Percentiles rank a stretch among this genome's conserved stretches.
These are phyloP conservation scores for Arthrobotrys conoides DNA, from an alignment of 2,329 filamentous ascomycete genomes.

Conservation along the genomic window DNA sequence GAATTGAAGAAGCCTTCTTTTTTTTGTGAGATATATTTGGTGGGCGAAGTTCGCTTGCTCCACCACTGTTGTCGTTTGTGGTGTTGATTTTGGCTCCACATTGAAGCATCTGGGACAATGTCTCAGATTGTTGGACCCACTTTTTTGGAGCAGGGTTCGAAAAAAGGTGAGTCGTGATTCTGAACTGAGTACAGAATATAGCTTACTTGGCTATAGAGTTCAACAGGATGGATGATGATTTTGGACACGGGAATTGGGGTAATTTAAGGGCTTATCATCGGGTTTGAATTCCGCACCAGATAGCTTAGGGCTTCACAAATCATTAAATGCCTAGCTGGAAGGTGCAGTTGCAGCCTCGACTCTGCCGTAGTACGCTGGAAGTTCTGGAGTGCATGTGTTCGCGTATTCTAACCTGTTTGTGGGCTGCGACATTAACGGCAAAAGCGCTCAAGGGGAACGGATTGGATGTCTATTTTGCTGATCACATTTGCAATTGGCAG, in stretches of 20 bases:
- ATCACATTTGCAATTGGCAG: background rate
- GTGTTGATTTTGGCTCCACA: conserved; percentile 56
- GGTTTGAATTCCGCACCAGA: conserved; percentile 16
- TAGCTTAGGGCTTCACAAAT: conserved; percentile 8
- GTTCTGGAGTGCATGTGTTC: conserved; percentile 13
- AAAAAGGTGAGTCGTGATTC: conserved; percentile 42
- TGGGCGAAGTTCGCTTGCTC: conserved; percentile 37
- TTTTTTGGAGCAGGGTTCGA: conserved; percentile 28
- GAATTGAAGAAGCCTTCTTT: conserved; percentile 37
- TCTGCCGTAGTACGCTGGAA: conserved; percentile 1
- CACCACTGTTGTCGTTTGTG: conserved; percentile 37
- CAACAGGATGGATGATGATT: conserved; percentile 7
- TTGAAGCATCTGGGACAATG: conserved; percentile 60
- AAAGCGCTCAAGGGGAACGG: conserved; percentile 10
- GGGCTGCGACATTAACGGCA: background rate
- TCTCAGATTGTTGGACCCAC: conserved; percentile 58
- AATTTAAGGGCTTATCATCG: conserved; percentile 24
- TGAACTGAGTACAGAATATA: conserved; percentile 52
- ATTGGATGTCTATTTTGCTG: conserved; percentile 13
- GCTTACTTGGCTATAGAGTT: conserved; percentile 35
- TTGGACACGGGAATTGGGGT: conserved; percentile 2
- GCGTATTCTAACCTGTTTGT: background rate
- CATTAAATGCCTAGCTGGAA: background rate
- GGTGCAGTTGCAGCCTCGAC: background rate
- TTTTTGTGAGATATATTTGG: conserved; percentile 57